Conservation (phyloP, 768 basidiomycete species). For the Lactarius hatsudake region DNA sequence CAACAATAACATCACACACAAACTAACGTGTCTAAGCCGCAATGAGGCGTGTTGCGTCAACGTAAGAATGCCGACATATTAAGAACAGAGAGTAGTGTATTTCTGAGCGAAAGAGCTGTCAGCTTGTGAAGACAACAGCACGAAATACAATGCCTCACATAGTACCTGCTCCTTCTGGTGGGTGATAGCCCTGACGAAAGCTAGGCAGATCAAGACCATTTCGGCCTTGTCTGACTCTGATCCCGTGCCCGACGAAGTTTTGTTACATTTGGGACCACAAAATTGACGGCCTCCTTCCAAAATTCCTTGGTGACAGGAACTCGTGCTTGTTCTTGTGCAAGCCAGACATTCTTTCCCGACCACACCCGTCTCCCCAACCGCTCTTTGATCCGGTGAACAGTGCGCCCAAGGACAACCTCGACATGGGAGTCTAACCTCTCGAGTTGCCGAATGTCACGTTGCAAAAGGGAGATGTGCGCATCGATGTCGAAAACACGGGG, state of each 20-base stretch:
- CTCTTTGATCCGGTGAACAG: conserved; percentile 65
- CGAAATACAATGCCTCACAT: conserved; percentile 6
- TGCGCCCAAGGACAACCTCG: conserved; percentile 46
- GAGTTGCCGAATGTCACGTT: conserved; percentile 53
- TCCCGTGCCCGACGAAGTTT: neutral
- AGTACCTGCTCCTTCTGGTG: neutral
- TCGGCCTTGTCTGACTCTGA: neutral
- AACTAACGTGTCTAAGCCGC: neutral
- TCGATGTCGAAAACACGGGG: conserved; percentile 49
- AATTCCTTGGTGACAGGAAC: conserved; percentile 39
- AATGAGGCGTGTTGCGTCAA: neutral
- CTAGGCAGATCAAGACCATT: neutral
- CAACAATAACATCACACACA: neutral
- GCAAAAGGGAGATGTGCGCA: conserved; percentile 55
- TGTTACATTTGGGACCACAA: conserved; percentile 25
- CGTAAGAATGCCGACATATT: neutral
- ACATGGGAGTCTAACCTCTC: conserved; percentile 43
- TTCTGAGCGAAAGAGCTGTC: conserved; percentile 1
- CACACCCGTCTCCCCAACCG: conserved; percentile 76
- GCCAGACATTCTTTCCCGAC: conserved; percentile 54
- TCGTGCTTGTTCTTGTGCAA: conserved; percentile 37
- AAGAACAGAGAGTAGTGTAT: conserved; percentile 3
- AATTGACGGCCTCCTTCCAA: conserved; percentile 55
- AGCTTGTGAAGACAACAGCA: conserved; percentile 1
- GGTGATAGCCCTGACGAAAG: neutral